phyloP scores from a whole-genome alignment of 768 basidiomycete genomes.

The Leccinellum luteum region DNA sequence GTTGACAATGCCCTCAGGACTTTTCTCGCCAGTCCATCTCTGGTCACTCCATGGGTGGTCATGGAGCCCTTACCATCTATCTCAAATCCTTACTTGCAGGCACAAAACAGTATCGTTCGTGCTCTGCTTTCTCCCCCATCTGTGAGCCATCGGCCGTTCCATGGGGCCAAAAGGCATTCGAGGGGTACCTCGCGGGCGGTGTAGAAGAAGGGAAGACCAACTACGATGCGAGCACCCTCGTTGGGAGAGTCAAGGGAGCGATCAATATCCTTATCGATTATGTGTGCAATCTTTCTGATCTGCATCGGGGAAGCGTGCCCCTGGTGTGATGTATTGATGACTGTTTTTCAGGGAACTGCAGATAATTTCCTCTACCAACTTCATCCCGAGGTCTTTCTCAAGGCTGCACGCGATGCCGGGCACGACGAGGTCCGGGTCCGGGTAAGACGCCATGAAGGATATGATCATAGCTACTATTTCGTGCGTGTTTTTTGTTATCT shows the following conservation, averaged over 20 bases:
- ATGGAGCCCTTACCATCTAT: conserved; percentile 91
- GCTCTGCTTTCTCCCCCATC: conserved; percentile 85
- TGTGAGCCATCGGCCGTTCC: conserved; percentile 82
- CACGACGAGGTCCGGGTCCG: conserved; percentile 73
- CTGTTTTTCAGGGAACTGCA: conserved; percentile 55
- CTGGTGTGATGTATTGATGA: not conserved
- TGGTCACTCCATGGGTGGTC: conserved; percentile 98
- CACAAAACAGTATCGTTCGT: conserved; percentile 73
- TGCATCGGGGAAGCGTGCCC: not conserved
- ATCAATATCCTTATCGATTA: conserved; percentile 86
- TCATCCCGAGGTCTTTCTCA: conserved; percentile 84
- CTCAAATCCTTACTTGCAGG: conserved; percentile 57
- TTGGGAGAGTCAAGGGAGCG: conserved; percentile 57
- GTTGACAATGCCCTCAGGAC: conserved; percentile 51
- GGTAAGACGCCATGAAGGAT: conserved; percentile 77
- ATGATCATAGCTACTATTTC: conserved; percentile 91
- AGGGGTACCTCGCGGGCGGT: conserved; percentile 77
- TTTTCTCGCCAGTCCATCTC: conserved; percentile 81
- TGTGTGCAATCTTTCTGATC: conserved; percentile 39
- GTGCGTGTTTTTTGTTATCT: conserved; percentile 36
- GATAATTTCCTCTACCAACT: conserved; percentile 89
- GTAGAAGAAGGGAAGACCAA: conserved; percentile 65
- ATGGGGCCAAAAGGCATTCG: conserved; percentile 93
- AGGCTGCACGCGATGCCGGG: conserved; percentile 71
- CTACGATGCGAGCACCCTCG: conserved; percentile 87